Conservation (phyloP, 306 rosid genomes). For the barrel medic (Medicago truncatula) region DNA sequence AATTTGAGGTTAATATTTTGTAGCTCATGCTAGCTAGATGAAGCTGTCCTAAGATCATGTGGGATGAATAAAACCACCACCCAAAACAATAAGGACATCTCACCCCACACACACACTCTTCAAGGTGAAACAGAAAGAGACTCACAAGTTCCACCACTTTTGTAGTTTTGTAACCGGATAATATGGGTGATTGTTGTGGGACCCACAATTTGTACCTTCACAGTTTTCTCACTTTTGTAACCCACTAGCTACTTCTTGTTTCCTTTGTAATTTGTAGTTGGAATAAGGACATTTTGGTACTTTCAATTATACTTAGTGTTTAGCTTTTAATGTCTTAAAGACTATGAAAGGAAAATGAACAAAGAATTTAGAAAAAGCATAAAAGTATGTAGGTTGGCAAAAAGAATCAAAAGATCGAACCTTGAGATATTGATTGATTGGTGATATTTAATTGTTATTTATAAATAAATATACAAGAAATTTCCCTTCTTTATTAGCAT, state of each 20-base stretch:
- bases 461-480: not conserved
- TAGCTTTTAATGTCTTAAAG: constrained; percentile 17
- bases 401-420: constrained; percentile 25
- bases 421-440: constrained; percentile 9
- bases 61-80: constrained; percentile 4
- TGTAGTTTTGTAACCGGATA: constrained; percentile 20
- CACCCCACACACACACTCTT: constrained; percentile 9
- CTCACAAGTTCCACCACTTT: constrained; percentile 7
- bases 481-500: not conserved
- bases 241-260: not conserved
- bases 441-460: constrained; percentile 11
- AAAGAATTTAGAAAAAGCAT: constrained; percentile 45
- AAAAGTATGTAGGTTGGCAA: constrained; percentile 7
- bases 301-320: not conserved
- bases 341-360: constrained; percentile 19
- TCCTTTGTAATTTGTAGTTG: constrained; percentile 3
- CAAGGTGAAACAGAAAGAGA: constrained; percentile 35
- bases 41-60: not conserved
- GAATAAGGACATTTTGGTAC: constrained; percentile 30
- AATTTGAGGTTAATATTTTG: too few species aligned
- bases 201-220: constrained; percentile 32
- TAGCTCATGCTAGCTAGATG: not conserved
- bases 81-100: not conserved
- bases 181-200: constrained; percentile 25
- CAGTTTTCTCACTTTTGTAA: constrained; percentile 24